A percentile compares a stretch with the other conserved stretches of the same genome.
Evolutionary conservation across 208 protist species (phyloP).

Genomic region (Acanthamoeba castellanii): DNA sequence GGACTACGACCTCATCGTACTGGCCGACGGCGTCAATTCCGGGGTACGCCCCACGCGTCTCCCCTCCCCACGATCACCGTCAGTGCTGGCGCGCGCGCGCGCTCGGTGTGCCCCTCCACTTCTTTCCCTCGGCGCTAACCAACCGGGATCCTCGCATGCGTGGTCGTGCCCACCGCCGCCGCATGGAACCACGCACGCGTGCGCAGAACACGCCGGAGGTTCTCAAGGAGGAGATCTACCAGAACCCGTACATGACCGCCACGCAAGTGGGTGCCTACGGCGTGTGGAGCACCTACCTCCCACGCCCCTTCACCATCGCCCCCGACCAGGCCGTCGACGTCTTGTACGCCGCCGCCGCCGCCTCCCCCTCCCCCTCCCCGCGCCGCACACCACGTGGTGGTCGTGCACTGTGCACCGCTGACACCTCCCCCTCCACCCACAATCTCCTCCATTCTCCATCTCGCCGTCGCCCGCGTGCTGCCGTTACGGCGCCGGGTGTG

Average conservation of each 20-base stretch:
- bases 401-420: too few relatives aligned
- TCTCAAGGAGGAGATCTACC: conserved; percentile 51
- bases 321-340: conserved; percentile 1
- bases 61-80: neutral
- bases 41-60: neutral
- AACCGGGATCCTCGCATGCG: too few relatives aligned
- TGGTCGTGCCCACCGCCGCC: neutral
- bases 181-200: neutral
- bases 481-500: too few relatives aligned
- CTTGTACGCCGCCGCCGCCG: neutral
- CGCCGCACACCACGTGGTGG: too few relatives aligned
- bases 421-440: too few relatives aligned
- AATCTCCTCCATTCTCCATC: too few relatives aligned
- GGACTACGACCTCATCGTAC: conserved; percentile 25
- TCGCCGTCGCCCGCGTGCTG: too few relatives aligned
- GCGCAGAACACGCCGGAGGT: neutral
- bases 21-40: conserved; percentile 8
- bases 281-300: conserved; percentile 7
- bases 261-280: conserved; percentile 11
- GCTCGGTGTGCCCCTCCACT: too few relatives aligned
- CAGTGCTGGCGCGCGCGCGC: too few relatives aligned
- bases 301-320: conserved; percentile 13
- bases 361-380: neutral
- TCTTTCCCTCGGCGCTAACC: too few relatives aligned
- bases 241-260: neutral